Percentiles rank a stretch among this genome's conserved stretches.
Evolutionary conservation across 306 rosid species (phyloP).

Genomic region (Sophora flavescens): DNA sequence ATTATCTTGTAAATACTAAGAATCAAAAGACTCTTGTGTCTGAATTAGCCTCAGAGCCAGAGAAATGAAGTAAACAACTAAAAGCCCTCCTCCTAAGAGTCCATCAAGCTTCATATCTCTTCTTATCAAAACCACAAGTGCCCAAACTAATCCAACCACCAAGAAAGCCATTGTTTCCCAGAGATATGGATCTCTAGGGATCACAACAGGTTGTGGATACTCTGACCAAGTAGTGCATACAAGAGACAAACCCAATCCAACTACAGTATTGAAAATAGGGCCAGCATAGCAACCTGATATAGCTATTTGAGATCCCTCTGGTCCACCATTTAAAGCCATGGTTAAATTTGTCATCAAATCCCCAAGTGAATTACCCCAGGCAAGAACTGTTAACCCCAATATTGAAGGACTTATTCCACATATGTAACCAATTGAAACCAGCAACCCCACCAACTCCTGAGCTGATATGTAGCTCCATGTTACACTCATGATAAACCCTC

Average conservation of each 20-base stretch:
- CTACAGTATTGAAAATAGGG: conserved; percentile 50
- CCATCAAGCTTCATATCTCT: conserved; percentile 55
- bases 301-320: conserved; percentile 56
- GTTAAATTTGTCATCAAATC: conserved; percentile 56
- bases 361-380: conserved; percentile 64
- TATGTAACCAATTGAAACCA: conserved; percentile 51
- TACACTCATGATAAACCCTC: conserved; percentile 59
- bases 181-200: conserved; percentile 52
- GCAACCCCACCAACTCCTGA: conserved; percentile 53
- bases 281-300: conserved; percentile 58
- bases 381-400: conserved; percentile 54
- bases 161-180: conserved; percentile 52
- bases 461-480: conserved; percentile 59
- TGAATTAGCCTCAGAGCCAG: conserved; percentile 50
- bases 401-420: conserved; percentile 56
- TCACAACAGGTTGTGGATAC: conserved; percentile 48
- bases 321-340: conserved; percentile 52
- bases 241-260: conserved; percentile 56
- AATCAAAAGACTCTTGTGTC: conserved; percentile 19
- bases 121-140: conserved; percentile 48
- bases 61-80: conserved; percentile 49
- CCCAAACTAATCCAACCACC: conserved; percentile 51
- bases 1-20: not conserved
- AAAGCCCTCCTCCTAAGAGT: conserved; percentile 56
- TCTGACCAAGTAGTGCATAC: conserved; percentile 47